phyloP scores from a whole-genome alignment of 1,139 yeast species.

The Wickerhamomyces sp. region DNA sequence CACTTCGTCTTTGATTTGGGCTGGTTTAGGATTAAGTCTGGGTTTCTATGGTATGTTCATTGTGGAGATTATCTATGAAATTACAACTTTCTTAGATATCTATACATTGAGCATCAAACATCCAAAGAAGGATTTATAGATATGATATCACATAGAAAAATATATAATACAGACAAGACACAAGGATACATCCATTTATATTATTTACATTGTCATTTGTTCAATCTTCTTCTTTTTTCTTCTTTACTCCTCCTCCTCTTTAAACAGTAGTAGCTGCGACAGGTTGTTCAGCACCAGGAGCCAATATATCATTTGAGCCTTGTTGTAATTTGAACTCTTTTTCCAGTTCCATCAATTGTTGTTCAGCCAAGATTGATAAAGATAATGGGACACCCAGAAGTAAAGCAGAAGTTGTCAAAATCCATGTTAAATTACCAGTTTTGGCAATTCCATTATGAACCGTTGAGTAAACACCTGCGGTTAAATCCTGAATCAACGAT shows the following conservation, averaged over 20 bases:
- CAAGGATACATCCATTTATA: background rate
- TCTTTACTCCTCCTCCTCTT: background rate
- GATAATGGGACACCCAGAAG: slow-evolving; percentile 91
- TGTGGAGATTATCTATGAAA: slow-evolving; percentile 75
- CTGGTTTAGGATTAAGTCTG: slow-evolving; percentile 68
- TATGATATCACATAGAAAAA: background rate
- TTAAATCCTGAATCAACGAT: slow-evolving; percentile 32
- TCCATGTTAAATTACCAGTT: slow-evolving; percentile 80
- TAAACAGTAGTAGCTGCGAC: slow-evolving; percentile 20
- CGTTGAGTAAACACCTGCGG: slow-evolving; percentile 32
- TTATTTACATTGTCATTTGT: background rate
- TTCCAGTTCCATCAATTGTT: slow-evolving; percentile 91
- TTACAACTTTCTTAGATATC: slow-evolving; percentile 78
- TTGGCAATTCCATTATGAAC: slow-evolving; percentile 45
- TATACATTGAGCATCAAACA: slow-evolving; percentile 83
- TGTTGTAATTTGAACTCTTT: slow-evolving; percentile 85
- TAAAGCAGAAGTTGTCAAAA: slow-evolving; percentile 74
- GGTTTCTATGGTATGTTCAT: slow-evolving; percentile 80
- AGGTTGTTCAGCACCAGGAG: slow-evolving; percentile 62
- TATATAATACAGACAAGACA: background rate
- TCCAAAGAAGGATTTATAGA: slow-evolving; percentile 42
- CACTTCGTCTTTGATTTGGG: slow-evolving; percentile 52
- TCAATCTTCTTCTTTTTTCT: too few relatives aligned
- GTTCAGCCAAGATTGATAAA: slow-evolving; percentile 84
- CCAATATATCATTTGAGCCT: slow-evolving; percentile 77